phyloP scores from a whole-genome alignment of 2,329 filamentous ascomycete species.

The Pseudogymnoascus sp. region DNA sequence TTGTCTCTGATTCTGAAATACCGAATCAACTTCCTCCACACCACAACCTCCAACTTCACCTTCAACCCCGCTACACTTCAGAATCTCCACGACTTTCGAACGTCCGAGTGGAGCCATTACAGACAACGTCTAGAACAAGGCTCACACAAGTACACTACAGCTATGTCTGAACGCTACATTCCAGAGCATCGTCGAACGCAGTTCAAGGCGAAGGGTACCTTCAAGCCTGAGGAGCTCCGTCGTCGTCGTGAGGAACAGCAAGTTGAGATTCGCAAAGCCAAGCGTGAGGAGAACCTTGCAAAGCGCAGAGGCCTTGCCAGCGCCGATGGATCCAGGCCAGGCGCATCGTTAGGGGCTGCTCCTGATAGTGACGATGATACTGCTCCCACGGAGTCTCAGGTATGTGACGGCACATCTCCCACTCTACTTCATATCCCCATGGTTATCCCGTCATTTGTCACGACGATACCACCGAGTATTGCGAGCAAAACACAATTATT shows the following conservation, averaged over 20 bases:
- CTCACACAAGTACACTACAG: slow-evolving; percentile 19
- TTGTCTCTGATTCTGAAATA: slow-evolving; percentile 8
- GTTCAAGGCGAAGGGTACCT: slow-evolving; percentile 99
- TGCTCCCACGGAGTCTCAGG: slow-evolving; percentile 90
- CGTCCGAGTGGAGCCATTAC: slow-evolving; percentile 6
- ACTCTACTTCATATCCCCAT: not conserved
- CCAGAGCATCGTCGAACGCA: slow-evolving; percentile 98
- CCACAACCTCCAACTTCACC: slow-evolving; percentile 7
- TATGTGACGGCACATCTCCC: slow-evolving; percentile 41
- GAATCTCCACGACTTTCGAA: slow-evolving; percentile 4
- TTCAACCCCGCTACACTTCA: slow-evolving; percentile 6
- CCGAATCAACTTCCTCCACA: slow-evolving; percentile 7
- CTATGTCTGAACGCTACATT: slow-evolving; percentile 97
- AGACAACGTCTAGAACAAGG: slow-evolving; percentile 8
- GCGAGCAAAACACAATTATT: slow-evolving; percentile 1
- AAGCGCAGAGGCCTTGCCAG: slow-evolving; percentile 92
- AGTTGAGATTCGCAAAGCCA: slow-evolving; percentile 97
- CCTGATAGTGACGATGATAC: slow-evolving; percentile 97
- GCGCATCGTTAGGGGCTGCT: slow-evolving; percentile 75
- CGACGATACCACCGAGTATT: not conserved
- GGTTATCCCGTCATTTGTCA: not conserved
- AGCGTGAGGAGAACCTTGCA: slow-evolving; percentile 97
- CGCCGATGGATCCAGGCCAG: slow-evolving; percentile 61
- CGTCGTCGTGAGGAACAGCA: slow-evolving; percentile 98
- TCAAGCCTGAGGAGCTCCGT: slow-evolving; percentile 98